Evolutionary conservation across 106 monocot species (phyloP).

Genomic region (Dendrobium catenatum): DNA sequence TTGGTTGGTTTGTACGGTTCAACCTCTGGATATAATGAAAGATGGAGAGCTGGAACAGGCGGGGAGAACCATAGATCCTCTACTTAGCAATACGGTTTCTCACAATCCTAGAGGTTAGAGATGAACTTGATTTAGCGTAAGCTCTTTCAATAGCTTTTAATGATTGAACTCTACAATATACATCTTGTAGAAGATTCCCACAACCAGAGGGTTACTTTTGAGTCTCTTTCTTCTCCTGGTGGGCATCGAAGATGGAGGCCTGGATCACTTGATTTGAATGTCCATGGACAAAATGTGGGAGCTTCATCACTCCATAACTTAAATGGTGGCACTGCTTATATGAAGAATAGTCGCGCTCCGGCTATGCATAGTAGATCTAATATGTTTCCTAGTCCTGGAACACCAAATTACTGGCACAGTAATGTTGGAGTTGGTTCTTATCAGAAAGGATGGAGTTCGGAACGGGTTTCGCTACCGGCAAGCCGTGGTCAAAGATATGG

Average conservation of each 20-base stretch:
- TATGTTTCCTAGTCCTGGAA: constrained; percentile 54
- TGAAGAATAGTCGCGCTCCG: constrained; percentile 33
- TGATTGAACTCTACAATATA: neutral
- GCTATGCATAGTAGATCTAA: constrained; percentile 38
- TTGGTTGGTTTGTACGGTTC: neutral
- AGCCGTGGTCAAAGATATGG: constrained; percentile 26
- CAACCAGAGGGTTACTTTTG: constrained; percentile 43
- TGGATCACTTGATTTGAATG: constrained; percentile 39
- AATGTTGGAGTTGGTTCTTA: constrained; percentile 17
- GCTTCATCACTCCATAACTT: constrained; percentile 43
- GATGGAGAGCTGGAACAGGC: constrained; percentile 16
- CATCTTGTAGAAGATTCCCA: constrained; percentile 34
- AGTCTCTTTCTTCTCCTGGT: constrained; percentile 10
- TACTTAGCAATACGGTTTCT: constrained; percentile 39
- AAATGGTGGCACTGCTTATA: constrained; percentile 6
- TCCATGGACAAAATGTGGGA: constrained; percentile 23
- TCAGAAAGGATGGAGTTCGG: constrained; percentile 68
- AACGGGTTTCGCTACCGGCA: constrained; percentile 47
- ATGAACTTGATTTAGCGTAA: no score
- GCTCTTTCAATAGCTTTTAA: neutral
- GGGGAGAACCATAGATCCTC: constrained; percentile 21
- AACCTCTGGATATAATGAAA: neutral
- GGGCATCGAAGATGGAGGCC: constrained; percentile 24
- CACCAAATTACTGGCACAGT: constrained; percentile 52
- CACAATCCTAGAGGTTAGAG: constrained; percentile 46